Evolutionary conservation across 768 basidiomycete species (phyloP).

Genomic region (Boletus pseudopeckii): DNA sequence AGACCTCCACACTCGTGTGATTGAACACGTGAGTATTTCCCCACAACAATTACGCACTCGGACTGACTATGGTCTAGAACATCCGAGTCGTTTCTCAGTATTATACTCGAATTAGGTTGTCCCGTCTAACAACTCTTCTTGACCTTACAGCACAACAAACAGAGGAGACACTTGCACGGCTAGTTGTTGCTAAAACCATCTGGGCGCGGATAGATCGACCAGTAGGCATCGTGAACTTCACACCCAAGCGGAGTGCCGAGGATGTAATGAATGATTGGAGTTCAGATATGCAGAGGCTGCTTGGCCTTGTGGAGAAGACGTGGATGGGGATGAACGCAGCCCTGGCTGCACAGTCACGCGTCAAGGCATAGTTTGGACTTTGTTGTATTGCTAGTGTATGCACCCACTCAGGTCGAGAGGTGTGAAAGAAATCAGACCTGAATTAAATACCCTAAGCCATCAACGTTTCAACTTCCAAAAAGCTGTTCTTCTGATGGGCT

Average conservation of each 20-base stretch:
- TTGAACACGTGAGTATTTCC: constrained; percentile 79
- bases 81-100: constrained; percentile 92
- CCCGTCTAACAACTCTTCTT: constrained; percentile 79
- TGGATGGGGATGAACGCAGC: constrained; percentile 97
- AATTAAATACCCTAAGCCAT: constrained; percentile 10
- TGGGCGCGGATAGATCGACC: constrained; percentile 95
- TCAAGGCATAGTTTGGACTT: constrained; percentile 37
- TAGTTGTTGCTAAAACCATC: constrained; percentile 89
- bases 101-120: constrained; percentile 88
- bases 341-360: constrained; percentile 74
- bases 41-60: background rate
- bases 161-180: constrained; percentile 81
- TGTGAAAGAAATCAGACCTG: background rate
- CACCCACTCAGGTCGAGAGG: background rate
- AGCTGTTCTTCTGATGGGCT: constrained; percentile 26
- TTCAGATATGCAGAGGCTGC: constrained; percentile 89
- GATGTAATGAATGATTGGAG: constrained; percentile 99
- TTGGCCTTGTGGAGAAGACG: constrained; percentile 94
- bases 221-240: constrained; percentile 84
- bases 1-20: constrained; percentile 90
- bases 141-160: constrained; percentile 81
- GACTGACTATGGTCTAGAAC: constrained; percentile 54
- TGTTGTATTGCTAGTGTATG: constrained; percentile 17
- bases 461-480: constrained; percentile 17
- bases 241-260: constrained; percentile 75